A percentile compares a stretch with the other conserved stretches of the same genome.
Evolutionary conservation across 306 rosid genomes (phyloP).

Genomic region (Alnus rubra): DNA sequence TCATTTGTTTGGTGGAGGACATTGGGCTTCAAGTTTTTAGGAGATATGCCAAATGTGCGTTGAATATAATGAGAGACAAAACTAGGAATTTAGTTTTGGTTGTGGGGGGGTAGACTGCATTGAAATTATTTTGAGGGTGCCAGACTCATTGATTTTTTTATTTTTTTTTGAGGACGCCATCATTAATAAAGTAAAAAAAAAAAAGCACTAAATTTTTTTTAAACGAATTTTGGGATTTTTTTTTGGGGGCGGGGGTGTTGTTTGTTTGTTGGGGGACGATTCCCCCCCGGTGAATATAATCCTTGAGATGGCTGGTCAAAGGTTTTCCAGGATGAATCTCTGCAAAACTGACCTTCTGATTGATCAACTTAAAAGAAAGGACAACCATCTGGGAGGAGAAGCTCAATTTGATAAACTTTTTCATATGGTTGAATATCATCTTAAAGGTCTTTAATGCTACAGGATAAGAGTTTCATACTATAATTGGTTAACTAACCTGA

Average conservation of each 20-base stretch:
- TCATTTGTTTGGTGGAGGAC: background rate
- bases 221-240: background rate
- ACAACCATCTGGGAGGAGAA: background rate
- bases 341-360: background rate
- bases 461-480: slow-evolving; percentile 2
- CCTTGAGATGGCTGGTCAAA: background rate
- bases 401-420: slow-evolving; percentile 1
- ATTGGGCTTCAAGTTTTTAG: background rate
- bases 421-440: background rate
- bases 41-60: background rate
- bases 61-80: background rate
- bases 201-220: no score
- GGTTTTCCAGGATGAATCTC: background rate
- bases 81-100: no score
- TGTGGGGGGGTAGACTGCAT: no score
- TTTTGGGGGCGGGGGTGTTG: background rate
- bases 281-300: background rate
- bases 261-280: no score
- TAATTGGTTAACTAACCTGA: slow-evolving; percentile 28
- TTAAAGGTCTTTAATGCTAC: slow-evolving; percentile 2
- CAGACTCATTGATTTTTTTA: no score
- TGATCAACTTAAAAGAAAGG: background rate
- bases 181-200: no score
- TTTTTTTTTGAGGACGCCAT: no score
- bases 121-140: no score